Evolutionary conservation across 1,139 yeast genomes (phyloP).

Genomic region (Sugiyamaella xylanicola): DNA sequence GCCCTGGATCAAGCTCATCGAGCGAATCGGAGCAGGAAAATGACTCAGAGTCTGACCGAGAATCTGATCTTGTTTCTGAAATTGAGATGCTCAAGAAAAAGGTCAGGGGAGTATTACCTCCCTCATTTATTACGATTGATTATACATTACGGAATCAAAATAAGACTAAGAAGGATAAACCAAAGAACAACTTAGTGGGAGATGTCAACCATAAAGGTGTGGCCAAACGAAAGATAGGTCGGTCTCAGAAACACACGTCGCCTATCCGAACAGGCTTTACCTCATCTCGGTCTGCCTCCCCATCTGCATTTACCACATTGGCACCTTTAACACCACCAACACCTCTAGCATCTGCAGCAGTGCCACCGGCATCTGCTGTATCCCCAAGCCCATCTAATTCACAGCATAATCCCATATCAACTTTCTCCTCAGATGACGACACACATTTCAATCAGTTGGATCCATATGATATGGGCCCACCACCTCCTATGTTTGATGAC

Average conservation of each 20-base stretch:
- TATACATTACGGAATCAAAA: slow-evolving; percentile 20
- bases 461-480: no score
- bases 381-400: background rate
- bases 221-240: slow-evolving; percentile 23
- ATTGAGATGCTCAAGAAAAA: slow-evolving; percentile 20
- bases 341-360: no score
- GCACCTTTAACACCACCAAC: background rate
- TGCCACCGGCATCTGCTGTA: no score
- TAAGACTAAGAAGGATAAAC: slow-evolving; percentile 3
- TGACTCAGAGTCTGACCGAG: slow-evolving; percentile 1
- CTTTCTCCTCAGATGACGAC: slow-evolving; percentile 1
- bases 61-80: background rate
- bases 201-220: slow-evolving; percentile 23
- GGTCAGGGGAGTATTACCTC: slow-evolving; percentile 27
- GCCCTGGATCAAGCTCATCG: no score
- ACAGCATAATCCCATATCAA: no score
- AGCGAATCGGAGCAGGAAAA: no score
- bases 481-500: background rate
- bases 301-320: background rate
- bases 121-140: slow-evolving; percentile 28
- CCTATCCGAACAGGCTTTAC: background rate
- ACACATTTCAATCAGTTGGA: no score
- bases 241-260: background rate
- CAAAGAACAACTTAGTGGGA: background rate
- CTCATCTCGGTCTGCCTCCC: background rate